Evolutionary conservation across 495 filamentous ascomycete species (phyloP).

Genomic region (Acidomyces sp.): DNA sequence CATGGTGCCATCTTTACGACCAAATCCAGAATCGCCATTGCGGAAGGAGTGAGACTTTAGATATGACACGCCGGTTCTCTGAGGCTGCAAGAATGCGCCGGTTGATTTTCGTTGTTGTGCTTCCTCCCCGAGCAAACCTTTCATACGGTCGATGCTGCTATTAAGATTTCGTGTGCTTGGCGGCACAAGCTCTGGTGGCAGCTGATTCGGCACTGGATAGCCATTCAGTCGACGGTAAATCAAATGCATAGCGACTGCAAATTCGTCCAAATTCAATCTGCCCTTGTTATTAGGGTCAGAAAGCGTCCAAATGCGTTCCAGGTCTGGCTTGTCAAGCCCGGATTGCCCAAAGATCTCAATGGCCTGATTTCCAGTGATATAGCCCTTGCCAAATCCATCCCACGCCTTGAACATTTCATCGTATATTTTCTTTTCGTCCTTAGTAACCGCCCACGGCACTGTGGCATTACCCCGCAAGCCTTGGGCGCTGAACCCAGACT

Average conservation of each 20-base stretch:
- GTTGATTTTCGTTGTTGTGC: conserved; percentile 72
- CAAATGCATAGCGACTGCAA: conserved; percentile 97
- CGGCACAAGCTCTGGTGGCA: conserved; percentile 88
- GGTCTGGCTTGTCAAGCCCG: conserved; percentile 73
- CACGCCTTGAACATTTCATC: conserved; percentile 91
- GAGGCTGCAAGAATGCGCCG: conserved; percentile 75
- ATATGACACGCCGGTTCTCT: conserved; percentile 96
- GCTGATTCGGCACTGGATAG: conserved; percentile 80
- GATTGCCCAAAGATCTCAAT: conserved; percentile 98
- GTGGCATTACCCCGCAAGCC: conserved; percentile 86
- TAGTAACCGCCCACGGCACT: conserved; percentile 97
- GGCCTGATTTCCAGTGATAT: conserved; percentile 80
- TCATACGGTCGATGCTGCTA: conserved; percentile 83
- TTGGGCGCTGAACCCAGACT: conserved; percentile 77
- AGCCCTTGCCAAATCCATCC: conserved; percentile 92
- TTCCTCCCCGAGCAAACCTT: conserved; percentile 80
- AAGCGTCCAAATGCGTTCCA: conserved; percentile 91
- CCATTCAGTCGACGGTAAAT: conserved; percentile 95
- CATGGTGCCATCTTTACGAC: conserved; percentile 85
- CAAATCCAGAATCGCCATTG: conserved; percentile 26
- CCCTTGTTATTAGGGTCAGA: conserved; percentile 89
- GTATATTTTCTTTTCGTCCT: conserved; percentile 95
- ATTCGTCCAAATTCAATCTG: conserved; percentile 91
- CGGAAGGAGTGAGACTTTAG: conserved; percentile 92
- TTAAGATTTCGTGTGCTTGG: conserved; percentile 91